Conservation (phyloP, 2,329 filamentous ascomycete genomes). For the Magnaporthiopsis poae region DNA sequence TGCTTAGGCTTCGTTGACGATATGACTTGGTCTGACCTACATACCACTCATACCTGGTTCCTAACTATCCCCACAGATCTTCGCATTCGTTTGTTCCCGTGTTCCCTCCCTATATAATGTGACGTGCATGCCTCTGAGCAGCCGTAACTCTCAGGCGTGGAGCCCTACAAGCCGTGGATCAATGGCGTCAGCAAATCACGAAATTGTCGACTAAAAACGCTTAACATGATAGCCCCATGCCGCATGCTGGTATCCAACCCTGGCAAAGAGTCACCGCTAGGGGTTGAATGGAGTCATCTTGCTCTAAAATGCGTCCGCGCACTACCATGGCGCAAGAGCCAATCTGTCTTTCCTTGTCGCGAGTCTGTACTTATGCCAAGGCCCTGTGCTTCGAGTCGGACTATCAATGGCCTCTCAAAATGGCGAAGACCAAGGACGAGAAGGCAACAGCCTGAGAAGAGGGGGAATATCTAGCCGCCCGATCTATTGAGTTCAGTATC, state of each 20-base stretch:
- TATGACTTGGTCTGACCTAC: neutral
- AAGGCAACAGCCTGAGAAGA: neutral
- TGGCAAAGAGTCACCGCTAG: neutral
- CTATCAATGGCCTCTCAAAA: neutral
- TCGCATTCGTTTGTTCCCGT: neutral
- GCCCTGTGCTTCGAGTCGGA: too few species aligned
- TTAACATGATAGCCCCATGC: neutral
- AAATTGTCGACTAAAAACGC: neutral
- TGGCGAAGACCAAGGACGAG: neutral
- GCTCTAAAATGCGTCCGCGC: neutral
- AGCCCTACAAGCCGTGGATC: neutral
- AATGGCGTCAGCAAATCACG: neutral
- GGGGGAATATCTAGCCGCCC: neutral
- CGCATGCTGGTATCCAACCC: neutral
- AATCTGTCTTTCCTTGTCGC: neutral
- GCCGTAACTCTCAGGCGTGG: too few species aligned
- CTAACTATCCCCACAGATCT: too few species aligned
- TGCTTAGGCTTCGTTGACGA: too few species aligned
- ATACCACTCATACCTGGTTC: neutral
- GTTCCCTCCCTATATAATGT: neutral
- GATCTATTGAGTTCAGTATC: neutral
- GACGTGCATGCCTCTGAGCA: neutral
- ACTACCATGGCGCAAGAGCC: neutral
- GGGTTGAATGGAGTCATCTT: neutral
- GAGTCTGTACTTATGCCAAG: neutral